These are phyloP conservation scores for Suillus cothurnatus DNA, from an alignment of 768 basidiomycete genomes.

Conservation along the genomic window DNA sequence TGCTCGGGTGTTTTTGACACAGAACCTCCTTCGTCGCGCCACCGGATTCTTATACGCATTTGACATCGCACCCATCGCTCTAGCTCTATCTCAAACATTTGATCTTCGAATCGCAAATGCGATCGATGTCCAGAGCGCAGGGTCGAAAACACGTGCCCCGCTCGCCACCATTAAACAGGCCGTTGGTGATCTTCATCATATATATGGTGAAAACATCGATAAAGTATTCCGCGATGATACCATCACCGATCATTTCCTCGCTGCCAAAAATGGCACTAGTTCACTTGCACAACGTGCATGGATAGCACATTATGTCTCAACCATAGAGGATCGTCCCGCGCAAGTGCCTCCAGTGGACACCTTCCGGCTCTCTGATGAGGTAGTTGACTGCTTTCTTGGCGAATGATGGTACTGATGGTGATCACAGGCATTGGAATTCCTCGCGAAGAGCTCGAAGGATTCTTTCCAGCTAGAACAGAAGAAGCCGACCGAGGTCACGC, in stretches of 20 bases:
- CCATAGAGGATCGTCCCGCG: conserved; percentile 24
- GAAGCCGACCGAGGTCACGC: conserved; percentile 27
- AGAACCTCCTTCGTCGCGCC: conserved; percentile 31
- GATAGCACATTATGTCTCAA: conserved; percentile 30
- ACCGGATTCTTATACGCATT: conserved; percentile 33
- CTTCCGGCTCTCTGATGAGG: conserved; percentile 23
- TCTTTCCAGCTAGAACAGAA: conserved; percentile 28
- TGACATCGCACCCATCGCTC: conserved; percentile 32
- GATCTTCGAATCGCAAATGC: conserved; percentile 37
- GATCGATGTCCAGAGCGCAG: conserved; percentile 31
- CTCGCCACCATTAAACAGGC: conserved; percentile 22
- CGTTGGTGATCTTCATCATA: neutral
- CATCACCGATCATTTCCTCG: neutral
- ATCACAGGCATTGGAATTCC: conserved; percentile 27
- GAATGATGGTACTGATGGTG: neutral
- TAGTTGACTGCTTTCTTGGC: conserved; percentile 7
- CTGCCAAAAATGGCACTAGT: conserved; percentile 7
- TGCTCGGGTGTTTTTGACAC: conserved; percentile 30
- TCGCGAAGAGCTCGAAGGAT: conserved; percentile 28
- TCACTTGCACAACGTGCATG: conserved; percentile 34
- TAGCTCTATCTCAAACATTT: conserved; percentile 31
- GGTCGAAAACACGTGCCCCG: conserved; percentile 20
- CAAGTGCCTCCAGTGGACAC: conserved; percentile 31
- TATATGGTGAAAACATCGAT: conserved; percentile 19
- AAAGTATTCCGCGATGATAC: conserved; percentile 15